These are phyloP conservation scores for Huntiella savannae DNA, from an alignment of 2,329 filamentous ascomycete genomes.

Conservation along the genomic window DNA sequence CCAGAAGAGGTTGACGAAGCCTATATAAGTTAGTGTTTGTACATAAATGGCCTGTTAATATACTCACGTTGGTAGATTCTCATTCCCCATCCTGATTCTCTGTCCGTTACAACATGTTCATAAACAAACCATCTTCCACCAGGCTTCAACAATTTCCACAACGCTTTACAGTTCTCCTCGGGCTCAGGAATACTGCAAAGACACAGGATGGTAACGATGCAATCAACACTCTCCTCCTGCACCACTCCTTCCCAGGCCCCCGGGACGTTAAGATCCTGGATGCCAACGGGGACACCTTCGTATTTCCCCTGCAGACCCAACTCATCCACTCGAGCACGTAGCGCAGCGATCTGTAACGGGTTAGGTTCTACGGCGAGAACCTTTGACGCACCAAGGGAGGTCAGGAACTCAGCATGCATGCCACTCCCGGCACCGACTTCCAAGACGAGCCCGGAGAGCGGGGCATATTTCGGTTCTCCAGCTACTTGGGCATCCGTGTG, in stretches of 20 bases:
- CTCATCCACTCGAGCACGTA: slow-evolving; percentile 28
- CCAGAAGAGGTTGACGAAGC: slow-evolving; percentile 33
- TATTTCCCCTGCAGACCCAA: slow-evolving; percentile 38
- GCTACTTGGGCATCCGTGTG: slow-evolving; percentile 22
- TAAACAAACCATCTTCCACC: slow-evolving; percentile 44
- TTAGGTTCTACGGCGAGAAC: slow-evolving; percentile 51
- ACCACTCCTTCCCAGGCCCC: slow-evolving; percentile 27
- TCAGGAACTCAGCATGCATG: slow-evolving; percentile 38
- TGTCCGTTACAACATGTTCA: slow-evolving; percentile 34
- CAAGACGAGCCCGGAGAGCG: slow-evolving; percentile 32
- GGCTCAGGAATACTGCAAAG: slow-evolving; percentile 46
- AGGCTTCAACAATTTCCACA: slow-evolving; percentile 39
- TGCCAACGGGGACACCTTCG: slow-evolving; percentile 41
- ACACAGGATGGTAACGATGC: slow-evolving; percentile 41
- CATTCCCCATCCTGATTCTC: slow-evolving; percentile 22
- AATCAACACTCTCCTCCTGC: slow-evolving; percentile 32
- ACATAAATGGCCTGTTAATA: background rate
- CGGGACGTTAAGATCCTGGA: slow-evolving; percentile 32
- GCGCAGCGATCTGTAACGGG: slow-evolving; percentile 26
- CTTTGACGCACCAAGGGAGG: slow-evolving; percentile 16
- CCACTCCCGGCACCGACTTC: slow-evolving; percentile 45
- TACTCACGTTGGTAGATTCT: slow-evolving; percentile 31
- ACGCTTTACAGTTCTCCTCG: slow-evolving; percentile 30
- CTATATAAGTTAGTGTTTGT: slow-evolving; percentile 17
- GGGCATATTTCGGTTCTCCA: slow-evolving; percentile 18